Conservation (phyloP, 306 rosid species). For the Quercus variabilis region DNA sequence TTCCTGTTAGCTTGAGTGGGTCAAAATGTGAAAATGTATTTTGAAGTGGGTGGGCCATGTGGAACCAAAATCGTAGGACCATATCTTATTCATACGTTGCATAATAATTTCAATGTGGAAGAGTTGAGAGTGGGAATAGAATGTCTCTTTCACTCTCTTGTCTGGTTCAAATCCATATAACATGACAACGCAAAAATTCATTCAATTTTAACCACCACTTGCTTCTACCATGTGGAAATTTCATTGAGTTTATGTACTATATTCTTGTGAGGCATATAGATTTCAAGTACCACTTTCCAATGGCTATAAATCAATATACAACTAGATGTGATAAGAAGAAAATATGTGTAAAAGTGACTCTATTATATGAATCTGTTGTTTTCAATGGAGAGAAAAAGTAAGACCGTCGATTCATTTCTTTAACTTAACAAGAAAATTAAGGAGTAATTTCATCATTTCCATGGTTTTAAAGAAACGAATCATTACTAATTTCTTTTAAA, state of each 20-base stretch:
- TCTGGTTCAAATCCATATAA: slow-evolving; percentile 4
- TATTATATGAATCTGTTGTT: too few relatives aligned
- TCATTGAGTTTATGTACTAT: neutral
- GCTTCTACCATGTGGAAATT: neutral
- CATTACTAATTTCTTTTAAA: too few relatives aligned
- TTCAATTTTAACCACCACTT: slow-evolving; percentile 27
- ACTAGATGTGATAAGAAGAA: too few relatives aligned
- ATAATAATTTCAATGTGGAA: neutral
- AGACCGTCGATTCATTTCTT: too few relatives aligned
- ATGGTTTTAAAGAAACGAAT: too few relatives aligned
- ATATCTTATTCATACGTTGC: slow-evolving; percentile 13
- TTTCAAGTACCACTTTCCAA: slow-evolving; percentile 4
- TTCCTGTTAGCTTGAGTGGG: slow-evolving; percentile 23
- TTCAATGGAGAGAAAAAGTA: too few relatives aligned
- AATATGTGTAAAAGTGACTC: too few relatives aligned
- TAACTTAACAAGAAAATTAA: too few relatives aligned
- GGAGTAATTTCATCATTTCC: too few relatives aligned
- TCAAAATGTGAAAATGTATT: slow-evolving; percentile 26
- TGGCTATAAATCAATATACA: neutral
- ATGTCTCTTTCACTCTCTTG: neutral
- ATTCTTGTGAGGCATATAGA: slow-evolving; percentile 16
- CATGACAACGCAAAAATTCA: neutral
- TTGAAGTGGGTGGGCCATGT: slow-evolving; percentile 28
- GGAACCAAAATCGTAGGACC: slow-evolving; percentile 30
- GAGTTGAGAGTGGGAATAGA: slow-evolving; percentile 1